Percentiles rank a stretch among this genome's conserved stretches.
Conservation (phyloP, 352 stramenopile genomes). For the Thalassiosira delicatula region DNA sequence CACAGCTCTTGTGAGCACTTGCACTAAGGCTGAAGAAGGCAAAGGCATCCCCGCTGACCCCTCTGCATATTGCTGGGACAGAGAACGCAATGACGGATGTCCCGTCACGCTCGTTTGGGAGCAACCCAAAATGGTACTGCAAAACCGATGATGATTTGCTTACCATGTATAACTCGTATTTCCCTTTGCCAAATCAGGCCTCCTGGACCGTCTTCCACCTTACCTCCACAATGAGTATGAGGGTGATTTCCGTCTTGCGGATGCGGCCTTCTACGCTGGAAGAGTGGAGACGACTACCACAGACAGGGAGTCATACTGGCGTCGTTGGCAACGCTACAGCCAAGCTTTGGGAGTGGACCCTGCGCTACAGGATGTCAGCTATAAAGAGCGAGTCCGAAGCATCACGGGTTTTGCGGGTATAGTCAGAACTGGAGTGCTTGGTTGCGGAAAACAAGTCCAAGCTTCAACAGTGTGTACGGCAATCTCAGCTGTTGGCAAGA, state of each 20-base stretch:
- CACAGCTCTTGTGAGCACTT: slow-evolving; percentile 20
- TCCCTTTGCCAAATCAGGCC: slow-evolving; percentile 35
- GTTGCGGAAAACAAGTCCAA: slow-evolving; percentile 6
- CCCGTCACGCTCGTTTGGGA: slow-evolving; percentile 44
- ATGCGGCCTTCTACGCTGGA: neutral
- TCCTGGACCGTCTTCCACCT: slow-evolving; percentile 30
- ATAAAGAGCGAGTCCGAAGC: slow-evolving; percentile 1
- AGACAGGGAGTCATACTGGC: slow-evolving; percentile 16
- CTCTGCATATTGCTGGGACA: slow-evolving; percentile 30
- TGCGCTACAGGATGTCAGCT: slow-evolving; percentile 3
- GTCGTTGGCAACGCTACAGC: slow-evolving; percentile 8
- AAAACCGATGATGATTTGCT: slow-evolving; percentile 29
- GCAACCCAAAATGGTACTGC: slow-evolving; percentile 28
- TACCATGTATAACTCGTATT: slow-evolving; percentile 25
- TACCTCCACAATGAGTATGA: slow-evolving; percentile 6
- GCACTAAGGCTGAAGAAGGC: slow-evolving; percentile 3
- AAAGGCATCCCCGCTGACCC: slow-evolving; percentile 13
- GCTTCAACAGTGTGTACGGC: slow-evolving; percentile 10
- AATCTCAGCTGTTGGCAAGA: slow-evolving; percentile 33
- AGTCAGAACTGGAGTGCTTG: slow-evolving; percentile 11
- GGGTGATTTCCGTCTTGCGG: neutral
- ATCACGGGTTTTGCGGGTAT: slow-evolving; percentile 9
- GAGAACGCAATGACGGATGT: slow-evolving; percentile 37
- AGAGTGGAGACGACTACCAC: slow-evolving; percentile 31
- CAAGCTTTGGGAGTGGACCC: slow-evolving; percentile 28